Base-by-base conservation (phyloP, 768 basidiomycete species). In the Suillus brevipes region DNA sequence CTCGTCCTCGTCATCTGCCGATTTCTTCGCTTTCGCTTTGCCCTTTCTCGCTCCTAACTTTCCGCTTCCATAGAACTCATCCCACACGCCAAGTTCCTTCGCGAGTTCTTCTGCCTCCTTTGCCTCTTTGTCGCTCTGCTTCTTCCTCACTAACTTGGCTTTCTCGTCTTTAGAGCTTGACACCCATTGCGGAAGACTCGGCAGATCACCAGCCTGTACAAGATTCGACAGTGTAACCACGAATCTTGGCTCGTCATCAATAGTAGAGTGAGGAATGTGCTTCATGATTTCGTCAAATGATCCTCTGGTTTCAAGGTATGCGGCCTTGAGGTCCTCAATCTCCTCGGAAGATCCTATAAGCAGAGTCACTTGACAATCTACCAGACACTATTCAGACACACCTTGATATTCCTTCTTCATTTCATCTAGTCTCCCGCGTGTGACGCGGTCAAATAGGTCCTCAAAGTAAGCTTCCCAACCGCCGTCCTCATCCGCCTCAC, bases 371-470 rank as follows among this genome's bases (percentile, higher is more conserved):
- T 20, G 3, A 31, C 25, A 4, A 37, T 20, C 40, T n/a, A 6
- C 18, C 8, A 31, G 25, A 28, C 31, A 13, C n/a, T 0, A 31
- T 31, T 31, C 10, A 28, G 67, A 42, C 58, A 65, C 65, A 91
- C 97, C 94, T 83, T 99, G 95, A 77, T 99, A 99, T 71, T 88
- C 89, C 69, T 88, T 88, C 85, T 94, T 97, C 86, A 97, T 87
- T 75, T 97, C 93, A 68, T 98, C 95, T 62, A 99, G 81, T 75
- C 88, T 91, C 65, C 86, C 89, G 66, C 89, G 85, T 63, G 95
- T 96, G 31, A 97, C 91, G 62, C 88, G 84, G 66, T 96, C 91
- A 68, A 95, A 97, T 68, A 97, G 78, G 64, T 89, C 89, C 74
- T 90, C 91, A 70, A 99, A 99, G 78, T 99, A 99, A 7, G 91